phyloP scores from a whole-genome alignment of 345 rosid genomes.

The Clausena lansium region DNA sequence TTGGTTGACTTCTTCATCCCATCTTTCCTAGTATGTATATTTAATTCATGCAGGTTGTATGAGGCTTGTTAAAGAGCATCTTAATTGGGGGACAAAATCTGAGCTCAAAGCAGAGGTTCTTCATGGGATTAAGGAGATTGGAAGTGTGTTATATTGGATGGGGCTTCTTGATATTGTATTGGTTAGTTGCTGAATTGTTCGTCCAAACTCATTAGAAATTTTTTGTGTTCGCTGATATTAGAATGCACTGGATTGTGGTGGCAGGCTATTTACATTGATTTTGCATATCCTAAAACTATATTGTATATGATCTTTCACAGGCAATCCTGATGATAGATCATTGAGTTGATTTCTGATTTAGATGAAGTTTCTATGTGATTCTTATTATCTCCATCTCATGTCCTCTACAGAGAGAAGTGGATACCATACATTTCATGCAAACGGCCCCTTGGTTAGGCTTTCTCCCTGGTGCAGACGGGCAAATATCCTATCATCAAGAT shows the following conservation, averaged over 20 bases:
- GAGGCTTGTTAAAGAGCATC: conserved; percentile 89
- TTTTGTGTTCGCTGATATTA: neutral
- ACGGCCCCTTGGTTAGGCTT: conserved; percentile 95
- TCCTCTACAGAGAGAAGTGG: conserved; percentile 75
- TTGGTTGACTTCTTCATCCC: neutral
- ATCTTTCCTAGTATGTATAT: neutral
- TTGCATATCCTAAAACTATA: neutral
- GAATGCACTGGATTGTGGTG: neutral
- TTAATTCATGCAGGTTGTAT: conserved; percentile 64
- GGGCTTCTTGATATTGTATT: conserved; percentile 91
- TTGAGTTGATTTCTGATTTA: conserved; percentile 7
- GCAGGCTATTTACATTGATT: neutral
- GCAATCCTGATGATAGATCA: neutral
- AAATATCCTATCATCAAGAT: conserved; percentile 72
- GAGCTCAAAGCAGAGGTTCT: conserved; percentile 93
- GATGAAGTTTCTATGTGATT: conserved; percentile 11
- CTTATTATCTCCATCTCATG: conserved; percentile 22
- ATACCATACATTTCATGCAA: conserved; percentile 87
- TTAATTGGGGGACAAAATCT: conserved; percentile 83
- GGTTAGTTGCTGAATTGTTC: conserved; percentile 56
- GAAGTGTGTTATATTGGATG: conserved; percentile 89
- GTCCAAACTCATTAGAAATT: neutral
- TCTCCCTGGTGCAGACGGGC: conserved; percentile 81
- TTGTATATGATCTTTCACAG: neutral
- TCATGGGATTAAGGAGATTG: conserved; percentile 90